These are phyloP conservation scores for Leccinellum rugosiceps DNA, from an alignment of 768 basidiomycete genomes.

Conservation along the genomic window DNA sequence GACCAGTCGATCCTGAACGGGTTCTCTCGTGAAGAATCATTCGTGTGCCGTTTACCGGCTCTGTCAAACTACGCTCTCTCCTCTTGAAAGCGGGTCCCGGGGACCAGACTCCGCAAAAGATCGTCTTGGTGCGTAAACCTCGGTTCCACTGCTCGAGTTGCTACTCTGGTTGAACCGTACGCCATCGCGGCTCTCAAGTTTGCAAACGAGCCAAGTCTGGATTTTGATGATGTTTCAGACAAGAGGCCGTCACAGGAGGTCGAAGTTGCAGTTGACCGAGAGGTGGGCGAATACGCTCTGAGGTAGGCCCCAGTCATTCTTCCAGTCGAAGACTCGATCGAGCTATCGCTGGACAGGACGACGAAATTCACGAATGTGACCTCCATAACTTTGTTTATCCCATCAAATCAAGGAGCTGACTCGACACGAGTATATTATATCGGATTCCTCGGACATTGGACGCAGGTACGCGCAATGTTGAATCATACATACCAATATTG, in stretches of 20 bases:
- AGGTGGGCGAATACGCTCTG: conserved; percentile 82
- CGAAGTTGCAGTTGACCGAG: conserved; percentile 61
- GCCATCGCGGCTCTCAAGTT: conserved; percentile 46
- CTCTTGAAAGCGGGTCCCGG: conserved; percentile 82
- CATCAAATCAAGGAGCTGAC: conserved; percentile 76
- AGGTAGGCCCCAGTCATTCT: conserved; percentile 49
- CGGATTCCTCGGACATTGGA: conserved; percentile 82
- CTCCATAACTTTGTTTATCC: conserved; percentile 80
- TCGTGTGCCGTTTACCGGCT: conserved; percentile 83
- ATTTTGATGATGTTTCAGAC: conserved; percentile 72
- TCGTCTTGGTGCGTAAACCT: conserved; percentile 56
- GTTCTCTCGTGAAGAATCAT: conserved; percentile 55
- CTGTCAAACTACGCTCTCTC: conserved; percentile 79
- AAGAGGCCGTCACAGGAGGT: conserved; percentile 70
- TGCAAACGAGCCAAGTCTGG: conserved; percentile 71
- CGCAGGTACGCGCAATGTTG: conserved; percentile 47
- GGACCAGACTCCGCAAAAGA: conserved; percentile 71
- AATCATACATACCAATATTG: background rate
- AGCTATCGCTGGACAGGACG: conserved; percentile 44
- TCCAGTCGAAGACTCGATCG: background rate
- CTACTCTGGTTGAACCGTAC: background rate
- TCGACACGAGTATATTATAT: conserved; percentile 77
- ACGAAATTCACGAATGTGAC: conserved; percentile 84
- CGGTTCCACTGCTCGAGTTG: background rate
- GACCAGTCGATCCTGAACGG: conserved; percentile 6